A percentile compares a stretch with the other conserved stretches of the same genome.
These are phyloP conservation scores for Yarrowia galli DNA, from an alignment of 1,139 yeast genomes.

Conservation along the genomic window DNA sequence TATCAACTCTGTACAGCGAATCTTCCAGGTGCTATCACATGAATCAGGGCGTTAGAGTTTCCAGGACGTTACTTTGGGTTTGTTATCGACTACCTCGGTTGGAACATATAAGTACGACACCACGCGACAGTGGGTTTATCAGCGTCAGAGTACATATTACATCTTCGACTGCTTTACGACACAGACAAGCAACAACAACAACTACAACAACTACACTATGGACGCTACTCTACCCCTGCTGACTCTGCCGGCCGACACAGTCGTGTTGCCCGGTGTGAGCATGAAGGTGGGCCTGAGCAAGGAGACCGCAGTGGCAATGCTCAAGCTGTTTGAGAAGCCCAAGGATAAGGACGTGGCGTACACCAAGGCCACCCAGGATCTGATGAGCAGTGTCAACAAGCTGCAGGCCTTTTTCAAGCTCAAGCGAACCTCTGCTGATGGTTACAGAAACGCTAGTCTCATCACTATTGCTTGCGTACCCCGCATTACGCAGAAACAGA, in stretches of 20 bases:
- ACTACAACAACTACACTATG: not conserved
- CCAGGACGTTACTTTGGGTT: not conserved
- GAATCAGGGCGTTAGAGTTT: slow-evolving; percentile 12
- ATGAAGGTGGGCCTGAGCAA: slow-evolving; percentile 31
- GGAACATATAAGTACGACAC: slow-evolving; percentile 27
- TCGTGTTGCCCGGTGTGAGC: slow-evolving; percentile 36
- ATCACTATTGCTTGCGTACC: slow-evolving; percentile 37
- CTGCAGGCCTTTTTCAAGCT: slow-evolving; percentile 30
- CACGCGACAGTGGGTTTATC: slow-evolving; percentile 20
- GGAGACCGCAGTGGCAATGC: slow-evolving; percentile 29
- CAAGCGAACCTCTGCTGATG: slow-evolving; percentile 33
- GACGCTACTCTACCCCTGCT: slow-evolving; percentile 36
- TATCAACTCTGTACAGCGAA: not conserved
- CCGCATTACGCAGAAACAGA: slow-evolving; percentile 32
- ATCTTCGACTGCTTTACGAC: not conserved
- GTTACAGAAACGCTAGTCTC: slow-evolving; percentile 33
- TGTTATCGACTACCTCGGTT: slow-evolving; percentile 38
- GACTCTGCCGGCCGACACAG: slow-evolving; percentile 33
- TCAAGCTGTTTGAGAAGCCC: slow-evolving; percentile 34
- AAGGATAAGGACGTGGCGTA: slow-evolving; percentile 6
- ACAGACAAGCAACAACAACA: not conserved
- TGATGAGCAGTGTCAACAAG: slow-evolving; percentile 15
- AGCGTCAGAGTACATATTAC: not conserved
- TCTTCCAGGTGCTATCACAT: slow-evolving; percentile 17
- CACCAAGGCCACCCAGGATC: slow-evolving; percentile 26